Base-by-base conservation (phyloP, 2,329 filamentous ascomycete genomes). In the Xylariomycetidae sp. region DNA sequence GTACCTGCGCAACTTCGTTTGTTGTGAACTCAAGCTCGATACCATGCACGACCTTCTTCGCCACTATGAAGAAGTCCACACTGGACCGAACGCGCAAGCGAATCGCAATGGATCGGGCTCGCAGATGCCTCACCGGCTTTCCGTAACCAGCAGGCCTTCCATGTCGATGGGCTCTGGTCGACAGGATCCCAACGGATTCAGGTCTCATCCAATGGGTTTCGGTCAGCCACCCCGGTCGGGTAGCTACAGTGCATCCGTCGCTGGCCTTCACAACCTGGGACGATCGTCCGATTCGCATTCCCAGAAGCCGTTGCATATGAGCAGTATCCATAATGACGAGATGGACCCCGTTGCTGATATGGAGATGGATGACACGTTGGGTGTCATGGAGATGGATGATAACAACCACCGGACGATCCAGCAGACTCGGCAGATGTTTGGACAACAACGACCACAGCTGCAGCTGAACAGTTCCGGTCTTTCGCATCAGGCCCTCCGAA, bases 1-100 rank as follows among this genome's bases (percentile, higher is more conserved):
- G 55, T 98, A 95, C 60, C 93, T 96, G 86, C 83, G 83, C 61
- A 89, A 96, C 64, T 96, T 96, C 63, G 83, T 83, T 32, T 98
- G 92, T 66, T 98, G 92, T 63, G 88, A 88, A 52, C 76, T 86
- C 51, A 90, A 82, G 19, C 74, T 95, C 47, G 84, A 89, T 16
- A 93, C 89, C 31, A 75, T 98, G 48, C 92, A 98, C 64, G 92
- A 96, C 56, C 72, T 98, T 29, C 70, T 98, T 29, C 88, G 95
- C 56, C 92, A 98, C 60, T 98, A 95, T 57, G 92, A 98, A 62
- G 90, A 95, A 63, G 78, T 83, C 35, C 92, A 98, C 60, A 15
- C 88, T 12, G 79, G 85, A 43, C 73, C 83, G 43, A 65, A 66
- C 43, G 61, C 65, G 10, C 54, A 55, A 30, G 39, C 43, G n/a